A percentile compares a stretch with the other conserved stretches of the same genome.
phyloP scores from a whole-genome alignment of 2,329 filamentous ascomycete genomes.

The Fusarium zealandicum region DNA sequence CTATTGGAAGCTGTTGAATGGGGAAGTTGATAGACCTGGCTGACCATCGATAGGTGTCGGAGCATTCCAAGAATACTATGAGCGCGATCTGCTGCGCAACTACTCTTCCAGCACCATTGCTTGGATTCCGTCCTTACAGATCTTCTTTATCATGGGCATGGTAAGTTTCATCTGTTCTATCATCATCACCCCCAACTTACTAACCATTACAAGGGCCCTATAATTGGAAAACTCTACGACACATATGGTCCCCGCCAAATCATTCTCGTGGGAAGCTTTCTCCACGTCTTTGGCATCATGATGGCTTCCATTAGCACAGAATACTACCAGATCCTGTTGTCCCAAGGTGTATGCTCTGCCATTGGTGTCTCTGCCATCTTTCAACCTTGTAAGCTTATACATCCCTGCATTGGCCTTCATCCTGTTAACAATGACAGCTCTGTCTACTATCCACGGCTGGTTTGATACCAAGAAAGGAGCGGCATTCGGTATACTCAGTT shows the following conservation, averaged over 20 bases:
- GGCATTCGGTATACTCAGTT: conserved; percentile 48
- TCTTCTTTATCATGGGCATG: conserved; percentile 61
- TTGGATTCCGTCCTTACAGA: conserved; percentile 67
- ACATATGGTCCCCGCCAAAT: conserved; percentile 66
- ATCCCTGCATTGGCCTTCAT: neutral
- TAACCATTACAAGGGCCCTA: conserved; percentile 52
- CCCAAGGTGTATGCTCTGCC: conserved; percentile 49
- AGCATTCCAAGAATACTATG: conserved; percentile 66
- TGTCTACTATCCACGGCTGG: conserved; percentile 46
- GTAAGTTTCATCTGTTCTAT: conserved; percentile 37
- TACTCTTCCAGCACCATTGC: conserved; percentile 63
- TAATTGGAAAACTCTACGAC: conserved; percentile 70
- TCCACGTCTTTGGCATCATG: conserved; percentile 69
- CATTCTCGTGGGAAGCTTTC: conserved; percentile 58
- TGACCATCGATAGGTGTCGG: conserved; percentile 48
- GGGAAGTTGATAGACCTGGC: neutral
- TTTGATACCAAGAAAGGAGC: conserved; percentile 46
- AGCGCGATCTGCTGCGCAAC: conserved; percentile 53
- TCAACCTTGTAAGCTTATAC: conserved; percentile 37
- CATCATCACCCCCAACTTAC: neutral
- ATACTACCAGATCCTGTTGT: conserved; percentile 52
- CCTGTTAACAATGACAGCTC: conserved; percentile 24
- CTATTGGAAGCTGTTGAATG: neutral
- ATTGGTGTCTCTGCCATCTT: conserved; percentile 48
- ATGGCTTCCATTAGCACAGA: conserved; percentile 61